Evolutionary conservation across 495 filamentous ascomycete genomes (phyloP).

Genomic region (Aspergillus saccharolyticus): DNA sequence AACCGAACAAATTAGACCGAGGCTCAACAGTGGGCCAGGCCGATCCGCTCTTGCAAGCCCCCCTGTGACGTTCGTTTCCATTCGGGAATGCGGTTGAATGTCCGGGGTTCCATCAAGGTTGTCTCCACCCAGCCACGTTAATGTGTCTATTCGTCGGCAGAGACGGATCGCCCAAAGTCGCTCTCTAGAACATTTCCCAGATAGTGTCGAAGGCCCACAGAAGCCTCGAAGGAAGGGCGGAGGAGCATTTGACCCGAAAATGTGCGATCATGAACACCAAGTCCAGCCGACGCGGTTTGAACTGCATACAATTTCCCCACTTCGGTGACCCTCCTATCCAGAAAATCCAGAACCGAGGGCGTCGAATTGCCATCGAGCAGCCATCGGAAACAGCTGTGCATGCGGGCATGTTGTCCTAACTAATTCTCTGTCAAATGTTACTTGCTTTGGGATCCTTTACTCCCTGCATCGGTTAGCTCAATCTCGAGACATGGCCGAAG

Average conservation of each 20-base stretch:
- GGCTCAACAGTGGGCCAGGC: conserved; percentile 8
- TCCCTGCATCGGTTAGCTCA: conserved; percentile 9
- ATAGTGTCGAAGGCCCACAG: conserved; percentile 20
- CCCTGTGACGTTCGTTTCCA: conserved; percentile 16
- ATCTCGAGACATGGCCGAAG: neutral
- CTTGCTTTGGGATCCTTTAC: conserved; percentile 7
- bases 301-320: conserved; percentile 13
- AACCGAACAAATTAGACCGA: conserved; percentile 1
- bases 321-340: neutral
- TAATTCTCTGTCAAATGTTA: conserved; percentile 13
- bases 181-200: conserved; percentile 15
- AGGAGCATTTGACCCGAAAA: conserved; percentile 15
- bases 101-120: conserved; percentile 20
- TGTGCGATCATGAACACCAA: conserved; percentile 11
- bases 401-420: conserved; percentile 18
- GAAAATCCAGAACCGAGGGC: conserved; percentile 11
- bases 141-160: conserved; percentile 10
- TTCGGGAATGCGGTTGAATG: conserved; percentile 23
- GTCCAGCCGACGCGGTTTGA: neutral
- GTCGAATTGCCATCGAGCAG: conserved; percentile 16
- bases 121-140: conserved; percentile 23
- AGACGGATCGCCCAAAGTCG: conserved; percentile 9
- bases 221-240: conserved; percentile 16
- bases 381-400: conserved; percentile 12
- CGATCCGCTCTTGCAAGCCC: conserved; percentile 18